phyloP scores from a whole-genome alignment of 805 yeast species.

The Candida dajiaensis region DNA sequence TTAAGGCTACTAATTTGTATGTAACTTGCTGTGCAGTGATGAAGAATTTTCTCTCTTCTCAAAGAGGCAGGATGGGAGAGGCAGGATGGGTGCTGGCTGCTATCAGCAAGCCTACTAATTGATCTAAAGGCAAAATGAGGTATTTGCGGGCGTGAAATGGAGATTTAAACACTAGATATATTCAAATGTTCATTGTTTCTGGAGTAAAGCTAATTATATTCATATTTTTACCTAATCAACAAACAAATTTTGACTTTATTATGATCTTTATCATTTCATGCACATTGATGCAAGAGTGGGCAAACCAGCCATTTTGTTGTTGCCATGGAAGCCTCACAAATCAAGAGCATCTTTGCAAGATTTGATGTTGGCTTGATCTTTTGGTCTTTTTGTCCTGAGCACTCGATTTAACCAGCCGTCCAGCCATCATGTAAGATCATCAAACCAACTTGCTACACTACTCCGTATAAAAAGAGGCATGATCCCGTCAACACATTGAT shows the following conservation, averaged over 20 bases:
- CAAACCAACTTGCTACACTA: not conserved
- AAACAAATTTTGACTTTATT: not conserved
- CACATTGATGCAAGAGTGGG: not conserved
- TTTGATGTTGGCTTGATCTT: not conserved
- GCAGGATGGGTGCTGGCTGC: too few species aligned
- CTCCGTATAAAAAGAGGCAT: not conserved
- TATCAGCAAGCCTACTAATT: not conserved
- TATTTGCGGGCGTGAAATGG: too few species aligned
- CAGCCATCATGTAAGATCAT: not conserved
- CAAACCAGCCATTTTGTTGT: not conserved
- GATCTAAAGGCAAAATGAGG: not conserved
- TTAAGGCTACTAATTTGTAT: too few species aligned
- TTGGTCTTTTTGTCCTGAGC: not conserved
- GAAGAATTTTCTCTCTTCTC: too few species aligned
- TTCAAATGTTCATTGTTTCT: not conserved
- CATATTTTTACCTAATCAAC: not conserved
- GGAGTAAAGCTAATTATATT: not conserved
- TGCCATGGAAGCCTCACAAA: not conserved
- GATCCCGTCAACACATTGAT: not conserved
- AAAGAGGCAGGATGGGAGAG: too few species aligned
- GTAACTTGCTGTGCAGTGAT: too few species aligned
- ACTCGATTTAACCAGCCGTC: not conserved
- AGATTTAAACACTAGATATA: too few species aligned
- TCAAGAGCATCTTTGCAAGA: not conserved
- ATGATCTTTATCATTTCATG: not conserved